Base-by-base conservation (phyloP, 306 rosid species). In the Neltuma alba region DNA sequence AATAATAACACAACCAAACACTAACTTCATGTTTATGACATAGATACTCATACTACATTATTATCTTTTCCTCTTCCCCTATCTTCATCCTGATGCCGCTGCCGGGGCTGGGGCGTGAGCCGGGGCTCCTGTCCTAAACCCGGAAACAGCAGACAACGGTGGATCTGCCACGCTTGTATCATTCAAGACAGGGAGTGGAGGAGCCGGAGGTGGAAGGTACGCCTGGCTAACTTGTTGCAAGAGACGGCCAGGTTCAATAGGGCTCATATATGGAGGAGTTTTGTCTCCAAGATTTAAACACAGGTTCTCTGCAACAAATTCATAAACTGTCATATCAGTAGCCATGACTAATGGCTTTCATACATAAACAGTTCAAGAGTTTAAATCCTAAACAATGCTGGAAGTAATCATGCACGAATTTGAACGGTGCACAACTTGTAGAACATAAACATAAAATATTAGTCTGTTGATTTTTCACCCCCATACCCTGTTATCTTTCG, bases 181-280 rank as follows among this genome's bases (percentile, higher is more conserved):
- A 2, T 34, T 75, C 63, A 94, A 80, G 65, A 82, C 48, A 1
- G 94, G 96, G 25, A 78, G 85, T n/a, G 94, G 93, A 77, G 96
- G 86, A 57, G 79, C 86, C 28, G 93, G 83, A 38, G 97, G 87
- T 52, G 98, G 94, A 86, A 89, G 3, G 72, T 36, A 86, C 0
- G 0, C 31, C 2, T 48, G 0, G 11, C 84, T 27, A 74, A 95
- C 18, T 60, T 82, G 20, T 76, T 76, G 21, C 25, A 88, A 4
- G 60, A 95, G 91, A 77, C 83, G 79, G 6, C 89, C 96, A 75
- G 98, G 90, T 78, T 54, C 33, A 79, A 88, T 65, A n/a, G 92
- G 83, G 25, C 16, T 75, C 91, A 92, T 89, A 84, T 87, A 95
- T 48, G 0, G 0, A 23, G 99, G 94, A 74, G 38, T 15, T 1